Conservation (phyloP, 2,329 filamentous ascomycete genomes). For the Colletotrichum cordylinicola region DNA sequence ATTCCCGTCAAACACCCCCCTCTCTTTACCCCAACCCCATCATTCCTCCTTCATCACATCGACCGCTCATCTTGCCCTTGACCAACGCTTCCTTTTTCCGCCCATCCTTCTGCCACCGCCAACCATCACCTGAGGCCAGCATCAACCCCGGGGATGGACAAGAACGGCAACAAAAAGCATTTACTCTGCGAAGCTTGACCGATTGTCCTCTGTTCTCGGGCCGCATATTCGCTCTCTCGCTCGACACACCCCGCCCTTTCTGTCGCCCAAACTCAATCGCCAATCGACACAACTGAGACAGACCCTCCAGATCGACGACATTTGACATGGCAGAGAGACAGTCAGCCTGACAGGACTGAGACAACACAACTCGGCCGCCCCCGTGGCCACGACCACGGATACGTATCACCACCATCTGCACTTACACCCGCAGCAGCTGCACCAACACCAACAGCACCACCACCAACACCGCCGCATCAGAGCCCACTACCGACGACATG, state of each 20-base stretch:
- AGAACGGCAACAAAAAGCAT: background rate
- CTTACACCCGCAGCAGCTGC: background rate
- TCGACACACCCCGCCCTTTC: background rate
- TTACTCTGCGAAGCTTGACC: background rate
- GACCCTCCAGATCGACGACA: conserved; percentile 11
- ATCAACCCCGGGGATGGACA: background rate
- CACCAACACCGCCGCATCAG: background rate
- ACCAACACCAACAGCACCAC: background rate
- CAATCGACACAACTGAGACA: conserved; percentile 19
- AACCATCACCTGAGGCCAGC: background rate
- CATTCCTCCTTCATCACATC: conserved; percentile 12
- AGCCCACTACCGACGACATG: background rate
- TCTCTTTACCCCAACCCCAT: background rate
- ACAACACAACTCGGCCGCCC: background rate
- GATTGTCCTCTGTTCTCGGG: background rate
- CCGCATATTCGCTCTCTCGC: background rate
- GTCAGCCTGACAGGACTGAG: conserved; percentile 4
- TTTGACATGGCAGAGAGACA: conserved; percentile 2
- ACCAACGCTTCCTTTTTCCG: background rate
- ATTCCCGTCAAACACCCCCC: background rate
- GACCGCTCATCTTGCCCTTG: conserved; percentile 6
- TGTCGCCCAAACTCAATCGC: conserved; percentile 5
- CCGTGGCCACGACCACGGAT: background rate
- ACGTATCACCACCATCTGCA: background rate
- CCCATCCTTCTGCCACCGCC: background rate